Base-by-base conservation (phyloP, 169 alveolate genomes). In the Theileria luwenshuni region DNA sequence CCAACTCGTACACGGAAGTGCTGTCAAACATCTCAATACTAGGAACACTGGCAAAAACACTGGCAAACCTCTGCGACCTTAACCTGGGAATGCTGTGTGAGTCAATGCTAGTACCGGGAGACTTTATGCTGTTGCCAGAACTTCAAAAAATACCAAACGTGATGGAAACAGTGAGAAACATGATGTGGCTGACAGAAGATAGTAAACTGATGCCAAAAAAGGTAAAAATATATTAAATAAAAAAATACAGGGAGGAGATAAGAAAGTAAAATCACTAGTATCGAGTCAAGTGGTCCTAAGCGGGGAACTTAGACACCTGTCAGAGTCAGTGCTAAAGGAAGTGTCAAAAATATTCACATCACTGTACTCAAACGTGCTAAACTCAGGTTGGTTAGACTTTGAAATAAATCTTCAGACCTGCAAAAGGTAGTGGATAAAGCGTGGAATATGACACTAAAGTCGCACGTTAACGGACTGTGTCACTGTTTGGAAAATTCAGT, bases 171-270 rank as follows among this genome's bases (percentile, higher is more conserved):
- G 74, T 63, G 28, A 27, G 89, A 68, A 72, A 81, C 59, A 47
- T 81, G 32, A 10, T 73, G 19, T 81, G 89, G 89, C 69, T 81
- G 48, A 72, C 84, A 0, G 84, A 81, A 43, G 89, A 81, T 62
- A 81, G 89, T 48, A 81, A 81, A 71, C 19, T 73, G 56, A 69
- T 73, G 7, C 83, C 75, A 10, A 54, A 69, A 25, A 49, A 74
- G 61, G 77, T 69, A 6, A 41, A 28, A 56, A n/a, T 19, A 38
- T 38, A 7, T 38, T 5, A 38, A 38, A 10, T 38, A 38, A 54
- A 27, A 1, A 54, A 54, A 54, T 54, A 25, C 35, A 54, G 41
- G 74, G 70, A 48, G 69, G 63, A 13, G 70, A 30, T 25, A 68
- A 81, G 43, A 17, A 15, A 3, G 28, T 45, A 17, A 67, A 67